These are phyloP conservation scores for Russula olivacea DNA, from an alignment of 768 basidiomycete species.

Conservation along the genomic window DNA sequence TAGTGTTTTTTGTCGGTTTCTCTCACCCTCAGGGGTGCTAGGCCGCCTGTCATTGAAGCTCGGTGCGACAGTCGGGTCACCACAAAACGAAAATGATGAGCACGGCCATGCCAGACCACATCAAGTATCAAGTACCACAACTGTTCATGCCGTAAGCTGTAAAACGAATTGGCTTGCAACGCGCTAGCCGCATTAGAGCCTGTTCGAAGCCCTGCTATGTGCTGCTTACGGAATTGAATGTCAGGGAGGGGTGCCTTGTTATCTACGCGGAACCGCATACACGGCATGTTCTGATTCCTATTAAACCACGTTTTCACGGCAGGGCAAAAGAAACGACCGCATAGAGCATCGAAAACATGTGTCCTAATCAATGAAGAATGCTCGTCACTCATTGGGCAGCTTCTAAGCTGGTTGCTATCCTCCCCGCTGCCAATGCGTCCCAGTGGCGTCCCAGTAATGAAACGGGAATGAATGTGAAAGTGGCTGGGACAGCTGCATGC, in stretches of 20 bases:
- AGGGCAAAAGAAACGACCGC: neutral
- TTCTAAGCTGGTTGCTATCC: conserved; percentile 9
- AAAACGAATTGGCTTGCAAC: neutral
- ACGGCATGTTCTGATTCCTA: neutral
- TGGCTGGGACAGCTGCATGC: neutral
- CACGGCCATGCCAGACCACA: neutral
- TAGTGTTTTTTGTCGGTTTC: too few relatives aligned
- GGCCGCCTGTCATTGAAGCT: neutral
- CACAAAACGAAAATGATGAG: neutral
- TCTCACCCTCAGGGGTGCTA: neutral
- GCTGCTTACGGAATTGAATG: neutral
- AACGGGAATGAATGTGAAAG: conserved; percentile 12
- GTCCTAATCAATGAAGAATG: conserved; percentile 3
- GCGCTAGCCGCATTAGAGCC: conserved; percentile 11
- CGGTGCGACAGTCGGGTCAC: neutral
- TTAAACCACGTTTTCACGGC: conserved; percentile 15
- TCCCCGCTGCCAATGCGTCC: neutral
- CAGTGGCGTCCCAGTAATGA: conserved; percentile 9
- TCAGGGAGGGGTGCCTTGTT: neutral
- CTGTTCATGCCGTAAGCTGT: neutral
- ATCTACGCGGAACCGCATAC: conserved; percentile 2
- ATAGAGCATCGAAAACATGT: neutral
- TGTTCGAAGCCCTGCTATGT: neutral
- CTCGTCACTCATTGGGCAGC: neutral
- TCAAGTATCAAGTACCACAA: neutral